Evolutionary conservation across 1,284 basidiomycete genomes (phyloP).

Genomic region (Sutorius eximius): DNA sequence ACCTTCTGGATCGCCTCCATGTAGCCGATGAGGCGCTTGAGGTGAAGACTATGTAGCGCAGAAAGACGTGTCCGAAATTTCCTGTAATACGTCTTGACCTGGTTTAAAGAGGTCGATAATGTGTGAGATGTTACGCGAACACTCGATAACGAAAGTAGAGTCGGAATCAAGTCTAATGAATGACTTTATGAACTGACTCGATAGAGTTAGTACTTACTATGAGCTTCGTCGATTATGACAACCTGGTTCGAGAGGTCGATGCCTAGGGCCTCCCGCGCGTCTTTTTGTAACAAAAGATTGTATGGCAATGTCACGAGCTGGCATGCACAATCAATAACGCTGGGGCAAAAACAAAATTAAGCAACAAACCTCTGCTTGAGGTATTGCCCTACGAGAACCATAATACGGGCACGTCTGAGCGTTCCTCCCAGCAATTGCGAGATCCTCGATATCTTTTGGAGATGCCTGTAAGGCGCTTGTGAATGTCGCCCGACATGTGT

Average conservation of each 20-base stretch:
- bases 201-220: constrained; percentile 61
- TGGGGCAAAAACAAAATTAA: neutral
- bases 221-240: constrained; percentile 94
- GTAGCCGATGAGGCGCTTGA: constrained; percentile 77
- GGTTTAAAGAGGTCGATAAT: constrained; percentile 66
- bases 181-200: neutral
- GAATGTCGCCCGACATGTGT: neutral
- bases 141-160: constrained; percentile 85
- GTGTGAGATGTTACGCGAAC: constrained; percentile 61
- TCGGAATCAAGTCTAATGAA: constrained; percentile 76
- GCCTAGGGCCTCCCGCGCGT: constrained; percentile 83
- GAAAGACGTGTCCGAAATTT: constrained; percentile 80
- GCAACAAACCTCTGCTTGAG: constrained; percentile 78
- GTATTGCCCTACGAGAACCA: constrained; percentile 82
- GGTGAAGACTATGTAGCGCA: constrained; percentile 72
- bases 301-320: constrained; percentile 92
- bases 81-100: constrained; percentile 78
- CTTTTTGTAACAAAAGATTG: constrained; percentile 85
- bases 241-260: constrained; percentile 84
- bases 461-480: constrained; percentile 54
- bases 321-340: neutral
- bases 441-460: constrained; percentile 94
- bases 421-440: constrained; percentile 70
- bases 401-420: constrained; percentile 90
- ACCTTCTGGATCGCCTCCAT: constrained; percentile 67